Evolutionary conservation across 2,329 filamentous ascomycete genomes (phyloP).

Genomic region (Venturia pyrina): DNA sequence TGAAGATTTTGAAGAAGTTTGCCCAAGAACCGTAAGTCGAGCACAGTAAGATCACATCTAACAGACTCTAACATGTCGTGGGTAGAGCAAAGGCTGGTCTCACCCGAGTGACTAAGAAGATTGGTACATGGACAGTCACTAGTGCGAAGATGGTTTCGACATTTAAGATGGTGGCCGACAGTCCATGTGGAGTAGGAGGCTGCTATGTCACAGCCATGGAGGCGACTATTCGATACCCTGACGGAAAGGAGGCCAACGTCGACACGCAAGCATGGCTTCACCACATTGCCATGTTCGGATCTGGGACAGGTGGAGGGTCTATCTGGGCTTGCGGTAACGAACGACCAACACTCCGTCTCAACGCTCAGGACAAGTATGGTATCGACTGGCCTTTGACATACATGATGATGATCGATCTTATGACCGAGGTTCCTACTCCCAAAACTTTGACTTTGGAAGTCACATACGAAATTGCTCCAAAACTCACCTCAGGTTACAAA

Average conservation of each 20-base stretch:
- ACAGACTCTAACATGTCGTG: not conserved
- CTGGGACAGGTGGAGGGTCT: conserved; percentile 7
- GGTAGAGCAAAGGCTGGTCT: conserved; percentile 3
- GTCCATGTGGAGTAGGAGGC: not conserved
- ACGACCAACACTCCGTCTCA: conserved; percentile 12
- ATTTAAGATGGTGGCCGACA: not conserved
- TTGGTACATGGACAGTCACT: conserved; percentile 2
- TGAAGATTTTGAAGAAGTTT: conserved; percentile 6
- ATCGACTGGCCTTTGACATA: conserved; percentile 7
- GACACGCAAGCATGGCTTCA: conserved; percentile 12
- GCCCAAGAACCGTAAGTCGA: not conserved
- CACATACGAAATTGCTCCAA: conserved; percentile 8
- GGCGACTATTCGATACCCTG: conserved; percentile 9
- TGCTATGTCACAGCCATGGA: conserved; percentile 12
- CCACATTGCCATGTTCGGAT: conserved; percentile 12
- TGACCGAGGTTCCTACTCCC: conserved; percentile 2
- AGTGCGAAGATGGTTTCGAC: conserved; percentile 7
- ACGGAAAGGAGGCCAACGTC: conserved; percentile 11
- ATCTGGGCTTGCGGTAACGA: conserved; percentile 13
- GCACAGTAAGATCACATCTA: not conserved
- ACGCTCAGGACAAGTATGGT: conserved; percentile 7
- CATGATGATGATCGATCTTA: conserved; percentile 13
- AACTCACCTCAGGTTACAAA: conserved; percentile 5
- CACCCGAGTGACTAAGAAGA: conserved; percentile 9
- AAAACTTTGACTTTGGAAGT: conserved; percentile 10